A percentile compares a stretch with the other conserved stretches of the same genome.
phyloP scores from a whole-genome alignment of 768 basidiomycete species.

The Auriscalpium vulgare region DNA sequence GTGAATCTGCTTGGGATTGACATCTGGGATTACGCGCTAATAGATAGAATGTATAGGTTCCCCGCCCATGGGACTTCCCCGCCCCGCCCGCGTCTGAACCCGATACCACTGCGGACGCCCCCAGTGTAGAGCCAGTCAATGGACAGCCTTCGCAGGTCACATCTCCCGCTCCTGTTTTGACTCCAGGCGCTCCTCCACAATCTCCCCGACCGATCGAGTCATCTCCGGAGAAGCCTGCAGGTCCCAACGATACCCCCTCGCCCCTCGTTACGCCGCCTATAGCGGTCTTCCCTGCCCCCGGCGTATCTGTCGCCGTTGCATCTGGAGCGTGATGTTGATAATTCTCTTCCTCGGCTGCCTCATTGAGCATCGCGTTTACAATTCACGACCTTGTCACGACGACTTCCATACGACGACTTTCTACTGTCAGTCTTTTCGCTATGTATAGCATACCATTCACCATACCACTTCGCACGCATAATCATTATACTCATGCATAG shows the following conservation, averaged over 20 bases:
- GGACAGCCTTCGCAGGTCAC: no score
- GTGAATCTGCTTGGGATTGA: conserved; percentile 18
- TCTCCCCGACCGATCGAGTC: background rate
- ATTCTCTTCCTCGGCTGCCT: background rate
- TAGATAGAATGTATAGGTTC: conserved; percentile 30
- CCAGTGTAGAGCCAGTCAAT: background rate
- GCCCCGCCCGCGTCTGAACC: conserved; percentile 20
- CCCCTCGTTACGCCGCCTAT: background rate
- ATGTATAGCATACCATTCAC: background rate
- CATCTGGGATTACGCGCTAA: background rate
- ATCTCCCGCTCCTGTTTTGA: background rate
- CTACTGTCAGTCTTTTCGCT: background rate
- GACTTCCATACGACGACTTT: no score
- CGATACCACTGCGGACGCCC: background rate
- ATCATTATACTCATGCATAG: no score
- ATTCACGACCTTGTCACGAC: background rate
- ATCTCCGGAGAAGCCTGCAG: background rate
- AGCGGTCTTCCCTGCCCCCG: background rate
- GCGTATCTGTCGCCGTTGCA: background rate
- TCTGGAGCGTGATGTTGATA: background rate
- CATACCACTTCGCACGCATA: background rate
- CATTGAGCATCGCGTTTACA: background rate
- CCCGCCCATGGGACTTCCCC: conserved; percentile 74
- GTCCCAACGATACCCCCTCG: background rate
- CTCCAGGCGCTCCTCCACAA: background rate